Conservation (phyloP, 73 alveolate genomes). For the Paramecium octaurelia region DNA sequence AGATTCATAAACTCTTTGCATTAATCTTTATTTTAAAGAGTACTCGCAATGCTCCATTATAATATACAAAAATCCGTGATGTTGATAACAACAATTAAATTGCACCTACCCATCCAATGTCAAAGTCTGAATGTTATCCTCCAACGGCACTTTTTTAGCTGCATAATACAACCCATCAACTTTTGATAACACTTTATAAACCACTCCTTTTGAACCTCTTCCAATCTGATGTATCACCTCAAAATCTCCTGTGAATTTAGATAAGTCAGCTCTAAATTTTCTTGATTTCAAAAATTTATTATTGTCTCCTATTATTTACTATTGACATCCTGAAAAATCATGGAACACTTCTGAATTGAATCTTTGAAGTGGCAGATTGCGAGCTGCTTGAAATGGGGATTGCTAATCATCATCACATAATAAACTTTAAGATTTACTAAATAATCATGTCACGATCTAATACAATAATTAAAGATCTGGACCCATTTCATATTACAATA, state of each 20-base stretch:
- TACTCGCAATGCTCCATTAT: conserved; percentile 31
- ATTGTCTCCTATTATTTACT: background rate
- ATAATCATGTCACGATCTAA: background rate
- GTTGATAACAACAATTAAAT: conserved; percentile 12
- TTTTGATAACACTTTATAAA: conserved; percentile 4
- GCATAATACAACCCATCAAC: conserved; percentile 37
- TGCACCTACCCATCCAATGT: background rate
- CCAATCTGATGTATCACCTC: background rate
- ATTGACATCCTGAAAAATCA: background rate
- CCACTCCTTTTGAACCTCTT: conserved; percentile 22
- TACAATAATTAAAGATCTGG: background rate
- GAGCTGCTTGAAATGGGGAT: background rate
- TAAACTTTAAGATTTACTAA: conserved; percentile 3
- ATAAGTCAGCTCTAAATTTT: background rate
- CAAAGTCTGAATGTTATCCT: background rate
- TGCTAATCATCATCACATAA: background rate
- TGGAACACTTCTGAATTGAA: conserved; percentile 15
- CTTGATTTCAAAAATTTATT: conserved; percentile 9
- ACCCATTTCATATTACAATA: background rate
- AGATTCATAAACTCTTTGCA: background rate
- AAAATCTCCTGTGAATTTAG: background rate
- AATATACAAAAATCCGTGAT: background rate
- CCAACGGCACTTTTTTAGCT: background rate
- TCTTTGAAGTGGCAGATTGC: background rate
- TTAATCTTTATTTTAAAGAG: conserved; percentile 14